phyloP scores from a whole-genome alignment of 352 stramenopile species.

The Globisporangium sylvaticum region DNA sequence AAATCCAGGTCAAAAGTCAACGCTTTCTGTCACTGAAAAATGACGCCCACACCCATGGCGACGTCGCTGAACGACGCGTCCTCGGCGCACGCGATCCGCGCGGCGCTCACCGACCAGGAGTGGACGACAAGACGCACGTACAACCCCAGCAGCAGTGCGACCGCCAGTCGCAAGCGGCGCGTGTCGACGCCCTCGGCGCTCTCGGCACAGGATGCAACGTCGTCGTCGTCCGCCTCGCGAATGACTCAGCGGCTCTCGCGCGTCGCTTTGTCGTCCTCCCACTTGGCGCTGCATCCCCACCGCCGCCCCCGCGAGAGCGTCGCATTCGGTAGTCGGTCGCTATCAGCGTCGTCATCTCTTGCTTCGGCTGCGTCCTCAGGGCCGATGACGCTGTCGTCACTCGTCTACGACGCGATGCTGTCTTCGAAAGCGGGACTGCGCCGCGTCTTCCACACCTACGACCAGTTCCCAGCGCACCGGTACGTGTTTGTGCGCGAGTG shows the following conservation, averaged over 20 bases:
- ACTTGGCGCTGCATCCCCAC: background rate
- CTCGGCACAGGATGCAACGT: background rate
- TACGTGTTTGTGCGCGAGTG: conserved; percentile 24
- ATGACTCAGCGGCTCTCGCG: background rate
- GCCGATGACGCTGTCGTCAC: background rate
- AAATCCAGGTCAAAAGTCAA: background rate
- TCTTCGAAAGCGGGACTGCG: conserved; percentile 2
- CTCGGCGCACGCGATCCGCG: conserved; percentile 3
- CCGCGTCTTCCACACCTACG: conserved; percentile 19
- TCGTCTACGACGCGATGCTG: conserved; percentile 5
- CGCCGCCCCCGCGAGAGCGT: background rate
- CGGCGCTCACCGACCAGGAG: background rate
- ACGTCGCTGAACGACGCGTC: conserved; percentile 23
- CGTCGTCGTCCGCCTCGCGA: background rate
- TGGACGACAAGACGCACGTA: background rate
- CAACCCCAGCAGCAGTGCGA: background rate
- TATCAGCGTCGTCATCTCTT: background rate
- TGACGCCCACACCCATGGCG: conserved; percentile 19
- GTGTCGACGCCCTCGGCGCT: background rate
- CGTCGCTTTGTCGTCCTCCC: background rate
- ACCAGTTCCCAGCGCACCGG: conserved; percentile 22
- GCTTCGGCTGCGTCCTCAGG: background rate
- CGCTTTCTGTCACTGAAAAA: background rate
- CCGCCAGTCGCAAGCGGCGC: background rate
- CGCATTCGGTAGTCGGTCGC: background rate